phyloP scores from a whole-genome alignment of 2,329 filamentous ascomycete genomes.

The Ceratocystis cubensis region DNA sequence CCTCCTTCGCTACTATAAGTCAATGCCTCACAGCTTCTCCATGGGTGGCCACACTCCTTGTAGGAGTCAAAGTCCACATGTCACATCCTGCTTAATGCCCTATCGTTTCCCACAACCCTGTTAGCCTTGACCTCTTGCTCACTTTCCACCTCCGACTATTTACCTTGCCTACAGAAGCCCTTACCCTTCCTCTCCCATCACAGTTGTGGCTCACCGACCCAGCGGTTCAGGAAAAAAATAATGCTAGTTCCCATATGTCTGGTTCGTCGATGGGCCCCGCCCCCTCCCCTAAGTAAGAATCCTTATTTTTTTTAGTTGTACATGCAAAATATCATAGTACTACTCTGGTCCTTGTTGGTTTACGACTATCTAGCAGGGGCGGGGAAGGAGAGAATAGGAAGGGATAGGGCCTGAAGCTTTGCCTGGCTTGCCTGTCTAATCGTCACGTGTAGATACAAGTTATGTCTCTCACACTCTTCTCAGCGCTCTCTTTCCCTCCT shows the following conservation, averaged over 20 bases:
- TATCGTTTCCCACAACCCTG: not conserved
- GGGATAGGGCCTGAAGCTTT: too few species aligned
- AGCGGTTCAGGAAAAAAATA: not conserved
- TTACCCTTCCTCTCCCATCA: not conserved
- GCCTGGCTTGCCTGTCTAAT: too few species aligned
- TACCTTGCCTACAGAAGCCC: not conserved
- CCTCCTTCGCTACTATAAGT: not conserved
- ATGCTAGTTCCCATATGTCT: not conserved
- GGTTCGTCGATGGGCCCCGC: not conserved
- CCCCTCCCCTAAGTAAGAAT: not conserved
- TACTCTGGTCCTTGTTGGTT: too few species aligned
- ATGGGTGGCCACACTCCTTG: not conserved
- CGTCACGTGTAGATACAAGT: not conserved
- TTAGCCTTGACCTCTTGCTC: not conserved
- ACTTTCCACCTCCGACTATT: not conserved
- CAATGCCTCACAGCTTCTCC: slow-evolving; percentile 3
- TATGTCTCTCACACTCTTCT: not conserved
- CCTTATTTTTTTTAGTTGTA: not conserved
- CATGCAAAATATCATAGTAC: not conserved
- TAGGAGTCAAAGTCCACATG: not conserved
- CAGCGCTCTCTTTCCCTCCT: not conserved
- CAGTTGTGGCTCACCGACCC: slow-evolving; percentile 2
- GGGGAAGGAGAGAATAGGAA: too few species aligned
- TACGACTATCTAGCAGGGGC: too few species aligned
- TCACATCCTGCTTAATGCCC: not conserved